Evolutionary conservation across 148 eudicot genomes (phyloP).

Genomic region (Cornus florida): DNA sequence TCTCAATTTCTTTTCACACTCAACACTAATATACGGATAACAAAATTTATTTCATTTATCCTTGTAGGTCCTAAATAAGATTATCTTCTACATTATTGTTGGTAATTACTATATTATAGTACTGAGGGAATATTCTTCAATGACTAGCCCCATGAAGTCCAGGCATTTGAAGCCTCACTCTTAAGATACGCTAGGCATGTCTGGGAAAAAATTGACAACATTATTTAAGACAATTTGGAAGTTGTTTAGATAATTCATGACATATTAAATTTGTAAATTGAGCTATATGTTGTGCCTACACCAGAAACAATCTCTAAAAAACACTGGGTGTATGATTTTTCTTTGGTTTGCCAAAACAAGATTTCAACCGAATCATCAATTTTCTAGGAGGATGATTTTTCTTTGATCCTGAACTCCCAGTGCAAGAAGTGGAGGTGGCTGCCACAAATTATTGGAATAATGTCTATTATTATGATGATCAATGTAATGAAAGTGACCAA

Average conservation of each 20-base stretch:
- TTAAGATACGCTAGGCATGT: background rate
- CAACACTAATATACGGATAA: too few relatives aligned
- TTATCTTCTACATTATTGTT: background rate
- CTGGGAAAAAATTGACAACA: background rate
- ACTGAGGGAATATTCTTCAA: background rate
- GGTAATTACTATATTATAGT: background rate
- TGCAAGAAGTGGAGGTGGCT: background rate
- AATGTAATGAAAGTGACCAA: background rate
- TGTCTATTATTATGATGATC: background rate
- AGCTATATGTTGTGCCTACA: background rate
- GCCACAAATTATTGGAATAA: background rate
- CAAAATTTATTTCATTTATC: background rate
- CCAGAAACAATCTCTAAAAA: background rate
- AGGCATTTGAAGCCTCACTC: background rate
- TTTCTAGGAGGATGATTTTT: too few relatives aligned
- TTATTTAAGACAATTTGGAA: background rate
- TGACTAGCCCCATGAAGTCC: background rate
- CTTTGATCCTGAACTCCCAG: background rate
- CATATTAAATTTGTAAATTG: background rate
- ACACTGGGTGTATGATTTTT: background rate
- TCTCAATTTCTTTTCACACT: background rate
- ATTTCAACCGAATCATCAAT: too few relatives aligned
- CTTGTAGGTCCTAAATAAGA: background rate
- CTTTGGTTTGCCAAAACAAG: background rate
- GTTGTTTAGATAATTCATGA: background rate